Conservation (phyloP, 2,329 filamentous ascomycete genomes). For the Fusarium concolor region DNA sequence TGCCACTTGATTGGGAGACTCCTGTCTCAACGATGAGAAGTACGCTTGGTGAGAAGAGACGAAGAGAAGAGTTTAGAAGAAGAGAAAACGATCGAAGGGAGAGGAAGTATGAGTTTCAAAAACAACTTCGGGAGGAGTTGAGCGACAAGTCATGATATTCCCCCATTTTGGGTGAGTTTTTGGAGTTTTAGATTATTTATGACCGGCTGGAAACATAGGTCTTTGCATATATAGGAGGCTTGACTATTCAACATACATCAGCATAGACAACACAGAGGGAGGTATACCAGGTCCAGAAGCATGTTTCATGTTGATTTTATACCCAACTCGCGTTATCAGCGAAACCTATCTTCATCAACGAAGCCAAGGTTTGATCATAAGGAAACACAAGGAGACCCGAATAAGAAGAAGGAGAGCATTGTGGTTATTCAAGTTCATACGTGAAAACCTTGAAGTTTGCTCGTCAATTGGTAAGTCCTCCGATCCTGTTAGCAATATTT, state of each 20-base stretch:
- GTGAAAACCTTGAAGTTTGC: too few species aligned
- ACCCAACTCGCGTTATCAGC: too few species aligned
- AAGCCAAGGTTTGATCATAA: neutral
- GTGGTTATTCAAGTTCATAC: too few species aligned
- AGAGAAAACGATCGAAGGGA: slow-evolving; percentile 20
- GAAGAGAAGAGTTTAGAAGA: slow-evolving; percentile 7
- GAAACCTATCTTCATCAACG: neutral
- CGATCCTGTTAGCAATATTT: too few species aligned
- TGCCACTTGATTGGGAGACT: slow-evolving; percentile 13
- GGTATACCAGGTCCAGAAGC: neutral
- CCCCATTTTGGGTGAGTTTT: too few species aligned
- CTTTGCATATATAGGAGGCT: neutral
- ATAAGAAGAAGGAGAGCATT: too few species aligned
- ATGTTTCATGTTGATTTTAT: neutral
- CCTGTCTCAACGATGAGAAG: neutral
- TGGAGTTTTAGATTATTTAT: neutral
- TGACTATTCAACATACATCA: slow-evolving; percentile 22
- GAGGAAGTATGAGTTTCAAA: slow-evolving; percentile 25
- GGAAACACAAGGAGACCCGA: neutral
- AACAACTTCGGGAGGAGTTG: slow-evolving; percentile 6
- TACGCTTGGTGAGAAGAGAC: neutral
- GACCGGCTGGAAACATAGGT: neutral
- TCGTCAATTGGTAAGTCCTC: too few species aligned
- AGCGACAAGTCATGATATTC: neutral
- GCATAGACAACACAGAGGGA: neutral